Base-by-base conservation (phyloP, 2,329 filamentous ascomycete species). In the Colletotrichum melonis region DNA sequence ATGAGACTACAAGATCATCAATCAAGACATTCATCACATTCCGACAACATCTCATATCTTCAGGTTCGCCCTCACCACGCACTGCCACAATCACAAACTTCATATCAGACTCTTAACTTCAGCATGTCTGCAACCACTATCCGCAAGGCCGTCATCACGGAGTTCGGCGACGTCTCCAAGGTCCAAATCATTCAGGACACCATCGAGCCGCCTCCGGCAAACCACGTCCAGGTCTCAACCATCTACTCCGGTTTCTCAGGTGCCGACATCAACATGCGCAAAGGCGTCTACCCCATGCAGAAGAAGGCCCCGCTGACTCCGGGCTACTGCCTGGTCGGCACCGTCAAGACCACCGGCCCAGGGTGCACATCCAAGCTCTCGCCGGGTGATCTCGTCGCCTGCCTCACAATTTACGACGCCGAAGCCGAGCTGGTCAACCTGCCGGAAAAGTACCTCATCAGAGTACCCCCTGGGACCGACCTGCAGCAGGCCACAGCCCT, bases 181-280 rank as follows among this genome's bases (percentile, higher is more conserved):
- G 78, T 82, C 32, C 78, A 79, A 74, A 76, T 83, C 56, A 76
- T 86, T 35, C 78, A 76, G 3, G 78, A 79, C 3, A 76, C 81
- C 6, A 82, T 85, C 56, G 67, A 82, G 1, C 78, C 84, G 5
- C 87, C 87, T 24, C 77, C 80, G 14, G 79, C 82, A 9, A 77
- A 82, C 32, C 80, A 89, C 68, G 86, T 88, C 30, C 87, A 86
- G 63, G 80, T 87, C 70, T 82, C 84, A 63, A 83, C 87, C 71
- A 76, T 86, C 67, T 87, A 87, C 78, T 77, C 86, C 3, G 84
- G 85, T 63, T 87, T 88, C 79, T 81, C 82, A 1, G 87, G 87
- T 46, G 78, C 81, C 72, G 87, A 88, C 76, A 82, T 88, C 77
- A 83, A 84, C 74, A 88, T 88, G 87, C 84, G 86, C 26, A 78